These are phyloP conservation scores for Trichophyton benhamiae DNA, from an alignment of 2,329 filamentous ascomycete species.

Conservation along the genomic window DNA sequence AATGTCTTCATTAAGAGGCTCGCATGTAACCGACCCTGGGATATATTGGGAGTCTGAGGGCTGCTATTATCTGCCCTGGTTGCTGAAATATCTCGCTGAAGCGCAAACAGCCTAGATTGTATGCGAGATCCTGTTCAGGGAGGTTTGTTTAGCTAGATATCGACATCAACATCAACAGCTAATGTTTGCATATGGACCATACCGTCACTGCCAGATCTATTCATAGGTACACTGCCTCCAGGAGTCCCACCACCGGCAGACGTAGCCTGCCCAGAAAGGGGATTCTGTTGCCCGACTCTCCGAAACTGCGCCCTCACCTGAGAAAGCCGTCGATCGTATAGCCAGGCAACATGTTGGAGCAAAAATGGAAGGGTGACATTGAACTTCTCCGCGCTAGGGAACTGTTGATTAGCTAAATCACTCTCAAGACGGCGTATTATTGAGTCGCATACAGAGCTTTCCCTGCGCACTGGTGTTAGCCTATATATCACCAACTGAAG, in stretches of 20 bases:
- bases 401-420: not conserved
- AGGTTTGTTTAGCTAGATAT: not conserved
- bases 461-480: constrained; percentile 42
- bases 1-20: too few relatives aligned
- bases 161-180: not conserved
- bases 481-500: not conserved
- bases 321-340: constrained; percentile 80
- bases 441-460: constrained; percentile 51
- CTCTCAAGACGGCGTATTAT: not conserved
- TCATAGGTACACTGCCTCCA: constrained; percentile 24
- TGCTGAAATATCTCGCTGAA: not conserved
- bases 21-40: not conserved
- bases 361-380: constrained; percentile 79
- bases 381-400: constrained; percentile 55
- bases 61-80: not conserved
- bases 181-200: constrained; percentile 4
- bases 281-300: constrained; percentile 40
- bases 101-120: constrained; percentile 25
- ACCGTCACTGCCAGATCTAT: constrained; percentile 24
- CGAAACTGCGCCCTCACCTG: constrained; percentile 85
- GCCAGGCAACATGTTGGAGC: constrained; percentile 82
- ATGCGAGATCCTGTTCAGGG: constrained; percentile 26
- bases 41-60: not conserved
- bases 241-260: constrained; percentile 31
- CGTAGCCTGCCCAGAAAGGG: constrained; percentile 26